These are phyloP conservation scores for Umbelopsis vinacea DNA, from an alignment of 192 early-diverging fungal species.

Conservation along the genomic window DNA sequence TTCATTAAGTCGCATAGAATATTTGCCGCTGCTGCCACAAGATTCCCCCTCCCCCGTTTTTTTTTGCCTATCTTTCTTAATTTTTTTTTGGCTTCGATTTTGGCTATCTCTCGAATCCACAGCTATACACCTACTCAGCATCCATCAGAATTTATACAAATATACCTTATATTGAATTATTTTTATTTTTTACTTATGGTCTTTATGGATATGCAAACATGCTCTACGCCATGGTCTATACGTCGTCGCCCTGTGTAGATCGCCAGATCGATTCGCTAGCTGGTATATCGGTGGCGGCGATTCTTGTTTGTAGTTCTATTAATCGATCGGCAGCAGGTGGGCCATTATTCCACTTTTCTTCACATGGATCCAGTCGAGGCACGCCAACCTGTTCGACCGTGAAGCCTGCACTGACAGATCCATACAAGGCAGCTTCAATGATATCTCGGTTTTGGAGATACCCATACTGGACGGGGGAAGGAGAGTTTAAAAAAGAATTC, in stretches of 20 bases:
- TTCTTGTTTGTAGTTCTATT: neutral
- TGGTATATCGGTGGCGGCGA: neutral
- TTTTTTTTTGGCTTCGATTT: no score
- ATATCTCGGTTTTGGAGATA: constrained; percentile 36
- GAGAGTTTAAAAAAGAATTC: no score
- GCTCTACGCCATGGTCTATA: neutral
- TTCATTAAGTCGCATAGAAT: neutral
- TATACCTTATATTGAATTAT: neutral
- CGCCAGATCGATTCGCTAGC: neutral
- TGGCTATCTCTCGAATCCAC: no score
- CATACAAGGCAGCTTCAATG: constrained; percentile 40
- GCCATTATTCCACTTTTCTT: constrained; percentile 34
- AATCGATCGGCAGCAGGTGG: constrained; percentile 12
- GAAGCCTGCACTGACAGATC: constrained; percentile 44
- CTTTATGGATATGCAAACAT: no score
- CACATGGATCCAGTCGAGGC: constrained; percentile 24
- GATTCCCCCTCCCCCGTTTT: neutral
- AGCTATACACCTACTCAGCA: no score
- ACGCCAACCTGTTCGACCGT: constrained; percentile 47
- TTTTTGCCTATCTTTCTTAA: neutral
- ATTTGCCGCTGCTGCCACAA: neutral
- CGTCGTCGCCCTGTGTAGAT: neutral
- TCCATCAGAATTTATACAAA: neutral
- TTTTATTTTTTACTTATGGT: neutral
- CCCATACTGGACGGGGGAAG: constrained; percentile 7